Evolutionary conservation across 257 asterid species (phyloP), one percentile per base, ranked within the genome.

Genomic region (Solanum chilense): DNA sequence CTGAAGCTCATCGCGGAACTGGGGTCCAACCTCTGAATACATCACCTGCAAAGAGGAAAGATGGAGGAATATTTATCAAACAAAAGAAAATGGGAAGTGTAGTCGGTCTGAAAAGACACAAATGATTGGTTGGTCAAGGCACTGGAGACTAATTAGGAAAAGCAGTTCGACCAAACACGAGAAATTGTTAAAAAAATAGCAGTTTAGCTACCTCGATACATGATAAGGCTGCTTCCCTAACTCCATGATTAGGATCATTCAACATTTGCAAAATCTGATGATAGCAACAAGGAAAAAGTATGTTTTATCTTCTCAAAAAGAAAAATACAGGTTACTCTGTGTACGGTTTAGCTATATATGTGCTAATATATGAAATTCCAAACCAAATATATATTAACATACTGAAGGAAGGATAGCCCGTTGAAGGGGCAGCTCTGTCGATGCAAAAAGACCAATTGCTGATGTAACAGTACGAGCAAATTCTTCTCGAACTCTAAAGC

Each of bases 401-500:
- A 97, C 99, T 70, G 97, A 94, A 62, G 99, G 99, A 90, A 97
- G 98, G 93, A 97, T 96, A 87, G 96, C 98, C 71, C 99, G 98
- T 90, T 96, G 99, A 91, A 97, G 99, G 85, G 99, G 99, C 74
- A 96, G 92, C 90, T 97, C 99, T 2, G 99, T 97, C 44, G 99
- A 90, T 29, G 94, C 98, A 89, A 96, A 97, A 87, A 97, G 96
- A 84, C 97, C 92, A 89, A 95, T 95, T 37, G 99, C 98, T 12
- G 98, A 89, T 73, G 98, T 93, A 87, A 97, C 99, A 56, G 99
- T 97, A 14, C 98, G 97, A 83, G 98, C 98, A 90, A 95, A 95
- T 88, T 97, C 99, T 90, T 97, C 99, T 88, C 98, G 94, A 88
- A 97, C 98, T 94, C 98, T 96, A 98, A 98, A 96, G 93, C 98